Evolutionary conservation across 352 stramenopile species (phyloP), one percentile per base, ranked within the genome.

Genomic region (Paralagenidium karlingii): DNA sequence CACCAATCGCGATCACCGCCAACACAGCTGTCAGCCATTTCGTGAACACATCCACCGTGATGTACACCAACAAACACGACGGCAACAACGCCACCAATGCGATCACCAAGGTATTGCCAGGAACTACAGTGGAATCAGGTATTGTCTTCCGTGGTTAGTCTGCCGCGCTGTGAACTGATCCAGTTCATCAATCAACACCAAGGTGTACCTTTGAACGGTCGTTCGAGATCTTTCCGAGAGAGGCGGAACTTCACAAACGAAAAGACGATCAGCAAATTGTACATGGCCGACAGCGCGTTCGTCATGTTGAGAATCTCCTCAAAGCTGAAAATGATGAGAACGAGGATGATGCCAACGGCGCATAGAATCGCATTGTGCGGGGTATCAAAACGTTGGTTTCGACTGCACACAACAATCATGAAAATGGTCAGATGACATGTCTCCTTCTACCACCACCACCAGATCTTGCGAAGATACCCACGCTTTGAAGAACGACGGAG

Each of bases 241-340:
- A 82, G 63, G 21, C 88, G 74, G 10, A 97, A 65, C 39, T 94
- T 85, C 38, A 96, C 45, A 59, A 95, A 96, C 8, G 87, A 84
- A 13, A 43, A 54, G 45, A 95, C 82, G 24, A 96, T 84, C 24
- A 96, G 59, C 19, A 96, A 38, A 43, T 95, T 61, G 19, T 76
- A 65, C 38, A 92, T 59, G 15, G 81, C 65, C 51, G 91, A 96
- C 19, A 94, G 69, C 20, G 89, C 76, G 58, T 97, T 97, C 24
- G 92, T 68, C 60, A 95, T 73, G 40, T 78, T 68, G 3, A 93
- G 43, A 21, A 88, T 82, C 22, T 68, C 64, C 24, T 91, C 60
- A 45, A 94, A 86, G 37, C 74, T 56, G 30, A 71, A 68, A 29
- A 60, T 57, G 42, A 68, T 64, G 20, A 78, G 49, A 19, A 78